Base-by-base conservation (phyloP, 1,139 yeast species). In the Candida glucosophila region DNA sequence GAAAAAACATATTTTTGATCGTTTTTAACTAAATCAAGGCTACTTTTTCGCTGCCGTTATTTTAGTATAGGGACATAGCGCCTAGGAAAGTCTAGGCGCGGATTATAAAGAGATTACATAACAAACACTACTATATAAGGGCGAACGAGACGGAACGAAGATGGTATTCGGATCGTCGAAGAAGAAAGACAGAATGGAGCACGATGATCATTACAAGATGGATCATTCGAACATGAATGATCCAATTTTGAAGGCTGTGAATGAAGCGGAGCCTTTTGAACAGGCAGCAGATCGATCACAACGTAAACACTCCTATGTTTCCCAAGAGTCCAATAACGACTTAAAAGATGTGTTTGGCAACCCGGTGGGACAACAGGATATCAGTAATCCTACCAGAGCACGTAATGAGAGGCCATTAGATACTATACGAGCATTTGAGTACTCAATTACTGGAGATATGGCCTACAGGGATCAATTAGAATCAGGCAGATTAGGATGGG, bases 321-420 rank as follows among this genome's bases (percentile, higher is more conserved):
- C 60, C 49, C 55, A 51, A 49, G 53, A 49, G 44, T 59, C 60
- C 28, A 62, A 49, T 23, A 8, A 17, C 15, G n/a, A n/a, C n/a
- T 52, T 77, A 43, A 74, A 73, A 40, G 98, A 90, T 49, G 74
- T 83, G 22, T 88, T 86, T 54, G 98, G 98, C 15, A 70, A 73
- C 35, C 69, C 74, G 5, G 88, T 90, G 41, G 43, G 47, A 4
- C 71, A 69, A 36, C 82, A 93, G 4, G 98, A 90, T 50, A 66
- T 78, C 41, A 82, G 94, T 15, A 90, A 90, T 49, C 98, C 98
- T 12, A 78, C 96, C 9, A 71, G 98, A 44, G 57, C 81, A 12
- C 71, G 97, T 49, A 86, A 86, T 52, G 98, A 90, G 58, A 73
- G 98, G 40, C 98, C 98, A 4, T 58, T 90, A 45, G 98, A 92